Percentiles rank a stretch among this genome's conserved stretches.
These are phyloP conservation scores for Persicaria maculosa DNA, from an alignment of 148 eudicot species.

Conservation along the genomic window DNA sequence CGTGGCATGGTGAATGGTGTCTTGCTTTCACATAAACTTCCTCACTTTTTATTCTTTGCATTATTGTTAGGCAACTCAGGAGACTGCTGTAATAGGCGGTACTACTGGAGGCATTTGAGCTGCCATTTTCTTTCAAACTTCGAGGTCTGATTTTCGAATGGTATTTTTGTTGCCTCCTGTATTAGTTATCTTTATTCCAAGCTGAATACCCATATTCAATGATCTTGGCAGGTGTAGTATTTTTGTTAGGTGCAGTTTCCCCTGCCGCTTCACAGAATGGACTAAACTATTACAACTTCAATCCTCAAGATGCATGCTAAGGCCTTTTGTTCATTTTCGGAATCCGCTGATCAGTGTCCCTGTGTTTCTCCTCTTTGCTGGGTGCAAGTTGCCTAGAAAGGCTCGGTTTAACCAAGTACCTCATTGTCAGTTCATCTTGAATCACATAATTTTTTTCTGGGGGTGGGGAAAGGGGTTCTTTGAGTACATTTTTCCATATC, in stretches of 20 bases:
- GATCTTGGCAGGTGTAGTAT: constrained; percentile 12
- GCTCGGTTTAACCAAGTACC: background rate
- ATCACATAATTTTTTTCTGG: background rate
- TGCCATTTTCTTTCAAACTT: background rate
- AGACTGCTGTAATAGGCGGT: background rate
- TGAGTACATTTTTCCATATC: background rate
- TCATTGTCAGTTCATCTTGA: constrained; percentile 7
- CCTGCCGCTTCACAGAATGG: background rate
- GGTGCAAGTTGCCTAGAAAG: background rate
- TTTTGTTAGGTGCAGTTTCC: constrained; percentile 3
- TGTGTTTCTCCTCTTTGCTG: background rate
- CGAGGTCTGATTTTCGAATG: constrained; percentile 1
- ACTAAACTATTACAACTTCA: background rate
- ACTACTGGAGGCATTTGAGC: constrained; percentile 8
- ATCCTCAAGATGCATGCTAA: constrained; percentile 7
- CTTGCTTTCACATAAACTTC: background rate
- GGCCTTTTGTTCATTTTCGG: background rate
- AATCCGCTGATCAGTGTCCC: background rate
- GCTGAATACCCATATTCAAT: background rate
- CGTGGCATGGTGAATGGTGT: background rate
- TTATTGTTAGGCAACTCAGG: background rate
- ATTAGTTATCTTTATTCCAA: background rate
- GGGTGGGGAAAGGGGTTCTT: background rate
- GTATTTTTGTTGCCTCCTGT: background rate
- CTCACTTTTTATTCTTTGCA: background rate